Conservation (phyloP, 441 rosid species). For the Populus hybrid region DNA sequence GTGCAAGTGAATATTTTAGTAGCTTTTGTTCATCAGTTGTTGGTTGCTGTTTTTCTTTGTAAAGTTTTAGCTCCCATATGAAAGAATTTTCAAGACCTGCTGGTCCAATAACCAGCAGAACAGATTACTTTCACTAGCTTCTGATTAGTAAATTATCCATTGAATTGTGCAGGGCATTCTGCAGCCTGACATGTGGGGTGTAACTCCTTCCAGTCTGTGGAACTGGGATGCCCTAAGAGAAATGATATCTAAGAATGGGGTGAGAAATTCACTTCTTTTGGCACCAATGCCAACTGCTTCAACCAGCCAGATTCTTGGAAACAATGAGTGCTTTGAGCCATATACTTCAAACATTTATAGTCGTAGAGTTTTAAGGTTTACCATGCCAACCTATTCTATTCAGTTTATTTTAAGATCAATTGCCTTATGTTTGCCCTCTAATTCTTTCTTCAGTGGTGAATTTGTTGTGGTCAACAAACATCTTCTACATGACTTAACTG, state of each 20-base stretch:
- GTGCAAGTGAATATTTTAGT: neutral
- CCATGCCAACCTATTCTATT: neutral
- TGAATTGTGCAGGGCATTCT: constrained; percentile 57
- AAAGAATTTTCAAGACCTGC: neutral
- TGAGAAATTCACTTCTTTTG: constrained; percentile 78
- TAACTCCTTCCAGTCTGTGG: constrained; percentile 65
- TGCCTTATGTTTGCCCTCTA: constrained; percentile 1
- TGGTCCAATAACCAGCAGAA: neutral
- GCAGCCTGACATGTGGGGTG: constrained; percentile 96
- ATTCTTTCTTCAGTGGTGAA: constrained; percentile 57
- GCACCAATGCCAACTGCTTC: constrained; percentile 99
- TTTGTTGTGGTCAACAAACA: constrained; percentile 96
- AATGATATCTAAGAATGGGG: constrained; percentile 61
- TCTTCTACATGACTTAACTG: constrained; percentile 86
- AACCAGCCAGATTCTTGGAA: constrained; percentile 94
- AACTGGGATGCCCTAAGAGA: constrained; percentile 63
- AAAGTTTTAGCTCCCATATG: neutral
- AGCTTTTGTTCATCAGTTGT: neutral
- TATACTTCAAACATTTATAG: constrained; percentile 87
- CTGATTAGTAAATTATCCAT: neutral
- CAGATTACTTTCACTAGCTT: neutral
- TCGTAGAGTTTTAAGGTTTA: constrained; percentile 84
- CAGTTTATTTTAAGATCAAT: neutral
- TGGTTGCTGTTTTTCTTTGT: neutral
- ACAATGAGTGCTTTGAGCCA: constrained; percentile 92